Percentiles rank a stretch among this genome's conserved stretches.
phyloP scores from a whole-genome alignment of 2,329 filamentous ascomycete species.

The Arthrobotrys entomopaga region DNA sequence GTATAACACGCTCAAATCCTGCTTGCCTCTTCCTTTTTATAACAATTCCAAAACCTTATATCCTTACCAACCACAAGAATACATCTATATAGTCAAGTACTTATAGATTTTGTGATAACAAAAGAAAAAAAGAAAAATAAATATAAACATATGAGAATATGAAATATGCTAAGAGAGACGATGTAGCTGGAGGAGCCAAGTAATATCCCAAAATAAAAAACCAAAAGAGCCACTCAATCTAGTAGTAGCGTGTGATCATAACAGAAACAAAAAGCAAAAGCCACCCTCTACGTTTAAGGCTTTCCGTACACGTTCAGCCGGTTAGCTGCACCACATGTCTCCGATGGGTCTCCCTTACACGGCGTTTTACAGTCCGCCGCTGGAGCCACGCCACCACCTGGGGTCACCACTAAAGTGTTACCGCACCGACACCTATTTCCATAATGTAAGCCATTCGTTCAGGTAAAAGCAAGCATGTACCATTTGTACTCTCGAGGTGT shows the following conservation, averaged over 20 bases:
- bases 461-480: too few relatives aligned
- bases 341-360: slow-evolving; percentile 25
- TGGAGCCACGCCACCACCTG: slow-evolving; percentile 28
- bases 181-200: slow-evolving; percentile 17
- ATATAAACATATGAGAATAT: slow-evolving; percentile 31
- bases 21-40: too few relatives aligned
- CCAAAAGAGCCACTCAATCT: too few relatives aligned
- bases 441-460: too few relatives aligned
- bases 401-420: slow-evolving; percentile 11
- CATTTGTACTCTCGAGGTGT: slow-evolving; percentile 38
- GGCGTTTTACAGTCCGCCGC: slow-evolving; percentile 17
- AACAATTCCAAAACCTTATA: too few relatives aligned
- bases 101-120: not conserved
- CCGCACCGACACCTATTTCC: slow-evolving; percentile 25
- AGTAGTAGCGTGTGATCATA: slow-evolving; percentile 13
- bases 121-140: slow-evolving; percentile 5
- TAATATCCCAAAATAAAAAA: slow-evolving; percentile 14
- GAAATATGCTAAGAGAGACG: slow-evolving; percentile 34
- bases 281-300: slow-evolving; percentile 16
- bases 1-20: too few relatives aligned
- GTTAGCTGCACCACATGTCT: slow-evolving; percentile 40
- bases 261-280: slow-evolving; percentile 12
- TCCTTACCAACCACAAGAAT: too few relatives aligned
- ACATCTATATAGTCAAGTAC: too few relatives aligned
- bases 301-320: slow-evolving; percentile 28